Evolutionary conservation across 2,329 filamentous ascomycete species (phyloP).

Genomic region (Apiospora hydei): DNA sequence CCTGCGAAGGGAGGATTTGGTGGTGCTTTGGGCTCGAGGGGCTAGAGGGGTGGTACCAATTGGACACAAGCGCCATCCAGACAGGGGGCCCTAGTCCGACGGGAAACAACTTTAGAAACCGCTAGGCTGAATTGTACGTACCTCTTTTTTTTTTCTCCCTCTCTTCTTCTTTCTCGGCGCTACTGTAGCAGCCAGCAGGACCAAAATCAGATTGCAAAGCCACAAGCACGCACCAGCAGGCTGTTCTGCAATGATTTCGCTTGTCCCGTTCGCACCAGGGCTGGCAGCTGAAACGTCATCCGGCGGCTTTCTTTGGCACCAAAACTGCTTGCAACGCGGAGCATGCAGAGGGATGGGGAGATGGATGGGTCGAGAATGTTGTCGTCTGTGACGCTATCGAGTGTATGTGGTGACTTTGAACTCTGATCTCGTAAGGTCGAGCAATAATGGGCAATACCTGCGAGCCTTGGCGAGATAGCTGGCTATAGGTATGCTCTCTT

Average conservation of each 20-base stretch:
- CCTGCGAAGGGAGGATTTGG: constrained; percentile 4
- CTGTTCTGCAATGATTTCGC: neutral
- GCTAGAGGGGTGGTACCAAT: constrained; percentile 14
- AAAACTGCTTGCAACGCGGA: constrained; percentile 3
- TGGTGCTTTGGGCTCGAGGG: constrained; percentile 17
- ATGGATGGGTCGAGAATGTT: constrained; percentile 14
- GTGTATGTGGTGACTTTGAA: constrained; percentile 9
- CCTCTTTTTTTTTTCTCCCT: neutral
- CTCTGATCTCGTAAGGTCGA: constrained; percentile 10
- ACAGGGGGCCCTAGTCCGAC: constrained; percentile 15
- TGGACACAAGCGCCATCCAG: constrained; percentile 6
- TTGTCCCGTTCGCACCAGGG: constrained; percentile 15
- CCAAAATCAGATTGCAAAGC: constrained; percentile 1
- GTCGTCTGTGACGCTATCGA: constrained; percentile 10
- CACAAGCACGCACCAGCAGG: neutral
- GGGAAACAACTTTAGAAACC: constrained; percentile 20
- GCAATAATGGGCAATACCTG: constrained; percentile 7
- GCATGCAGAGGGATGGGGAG: constrained; percentile 1
- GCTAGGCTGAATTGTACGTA: constrained; percentile 10
- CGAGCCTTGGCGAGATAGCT: neutral
- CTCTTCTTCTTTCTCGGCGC: neutral
- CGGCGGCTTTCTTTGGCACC: constrained; percentile 19
- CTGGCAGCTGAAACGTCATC: constrained; percentile 22
- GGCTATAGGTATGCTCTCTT: neutral
- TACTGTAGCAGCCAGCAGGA: constrained; percentile 14